Evolutionary conservation across 2,329 filamentous ascomycete species (phyloP).

Genomic region (Leptographium lundbergii): DNA sequence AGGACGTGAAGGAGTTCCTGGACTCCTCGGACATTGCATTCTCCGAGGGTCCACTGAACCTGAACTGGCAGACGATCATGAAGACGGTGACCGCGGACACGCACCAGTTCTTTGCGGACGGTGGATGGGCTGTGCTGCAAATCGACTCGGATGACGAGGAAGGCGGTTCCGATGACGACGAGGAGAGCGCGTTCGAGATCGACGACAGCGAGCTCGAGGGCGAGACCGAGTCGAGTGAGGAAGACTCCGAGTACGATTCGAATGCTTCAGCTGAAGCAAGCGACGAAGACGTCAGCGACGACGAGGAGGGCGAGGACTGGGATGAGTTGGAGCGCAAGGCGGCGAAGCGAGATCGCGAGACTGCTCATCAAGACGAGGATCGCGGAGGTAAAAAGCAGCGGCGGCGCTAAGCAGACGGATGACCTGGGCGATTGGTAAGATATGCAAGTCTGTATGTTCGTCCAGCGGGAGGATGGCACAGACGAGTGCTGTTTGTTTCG

Average conservation of each 20-base stretch:
- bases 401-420: constrained; percentile 25
- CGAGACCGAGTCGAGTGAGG: constrained; percentile 61
- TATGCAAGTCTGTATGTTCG: not conserved
- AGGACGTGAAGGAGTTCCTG: constrained; percentile 94
- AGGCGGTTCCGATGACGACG: constrained; percentile 63
- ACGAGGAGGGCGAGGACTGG: constrained; percentile 80
- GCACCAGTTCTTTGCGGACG: constrained; percentile 88
- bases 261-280: constrained; percentile 73
- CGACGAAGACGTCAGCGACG: constrained; percentile 62
- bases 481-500: not conserved
- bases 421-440: not conserved
- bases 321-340: constrained; percentile 89
- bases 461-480: not conserved
- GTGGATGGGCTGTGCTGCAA: constrained; percentile 87
- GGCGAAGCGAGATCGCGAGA: constrained; percentile 66
- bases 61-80: constrained; percentile 99
- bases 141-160: constrained; percentile 80
- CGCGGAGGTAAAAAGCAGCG: constrained; percentile 55
- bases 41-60: constrained; percentile 86
- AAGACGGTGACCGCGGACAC: constrained; percentile 94
- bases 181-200: constrained; percentile 88
- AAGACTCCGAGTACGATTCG: constrained; percentile 87
- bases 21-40: constrained; percentile 92
- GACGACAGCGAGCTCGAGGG: constrained; percentile 77
- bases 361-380: constrained; percentile 63